Base-by-base conservation (phyloP, 176 grass and related monocot genomes). In the Luzula sylvatica region DNA sequence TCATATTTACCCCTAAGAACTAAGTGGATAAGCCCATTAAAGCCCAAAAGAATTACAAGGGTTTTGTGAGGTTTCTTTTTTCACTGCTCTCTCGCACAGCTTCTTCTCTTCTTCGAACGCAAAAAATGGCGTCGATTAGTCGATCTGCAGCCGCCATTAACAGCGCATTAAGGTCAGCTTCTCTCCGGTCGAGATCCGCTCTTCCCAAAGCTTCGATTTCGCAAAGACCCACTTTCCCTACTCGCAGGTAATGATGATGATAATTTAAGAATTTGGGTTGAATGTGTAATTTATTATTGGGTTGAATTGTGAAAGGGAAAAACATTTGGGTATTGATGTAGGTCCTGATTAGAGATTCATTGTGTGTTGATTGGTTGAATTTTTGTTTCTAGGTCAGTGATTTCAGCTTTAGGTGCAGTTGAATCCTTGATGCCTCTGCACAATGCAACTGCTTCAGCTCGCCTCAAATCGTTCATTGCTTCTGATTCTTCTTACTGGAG, bases 351-450 rank as follows among this genome's bases (percentile, higher is more conserved):
- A 32, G 23, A 6, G 11, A 65, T 12, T 8, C 16, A 2, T 15
- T 47, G 6, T 58, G n/a, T 22, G 26, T 12, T 6, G 46, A 7
- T 50, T 66, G 3, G 21, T 70, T 11, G 3, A n/a, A 4, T 30
- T 54, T 35, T 17, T 12, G 18, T 43, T 29, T 2, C 12, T 61
- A 81, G 76, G 69, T 21, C 68, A 4, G 22, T 55, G 0, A 69
- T 53, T 42, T 67, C 70, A 14, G 72, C 65, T 13, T 50, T 92
- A 54, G 69, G 72, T 5, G 61, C 58, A 23, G 29, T 48, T 3
- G 81, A 81, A 11, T 75, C 81, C 0, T 43, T 92, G 59, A 68
- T 92, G 87, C 87, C 87, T 19, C 59, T 92, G 21, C 87, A 92
- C 60, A 81, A 65, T 46, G 72, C 76, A 47, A 71, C 85, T 26